Base-by-base conservation (phyloP, 208 protist genomes). In the Trypanosoma melophagium region DNA sequence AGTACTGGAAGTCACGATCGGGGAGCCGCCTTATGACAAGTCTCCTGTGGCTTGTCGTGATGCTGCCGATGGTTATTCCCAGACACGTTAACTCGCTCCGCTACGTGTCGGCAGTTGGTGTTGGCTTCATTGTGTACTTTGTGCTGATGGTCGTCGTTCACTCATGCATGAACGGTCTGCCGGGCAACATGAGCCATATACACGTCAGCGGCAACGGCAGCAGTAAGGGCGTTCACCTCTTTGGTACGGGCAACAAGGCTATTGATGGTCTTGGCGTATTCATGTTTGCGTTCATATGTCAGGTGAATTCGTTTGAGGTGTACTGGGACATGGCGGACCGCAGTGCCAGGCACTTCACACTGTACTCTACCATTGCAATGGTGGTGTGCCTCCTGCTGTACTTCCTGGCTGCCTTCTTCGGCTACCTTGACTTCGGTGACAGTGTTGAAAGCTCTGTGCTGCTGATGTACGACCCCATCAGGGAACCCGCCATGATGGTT, bases 31-130 rank as follows among this genome's bases (percentile, higher is more conserved):
- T 88, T 24, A 61, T 92, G 19, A 80, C 69, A 16, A 63, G 71
- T 16, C 38, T 77, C 44, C 35, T 92, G 1, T 92, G 80, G 83
- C 55, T 86, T 0, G 59, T 83, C 19, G 75, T 69, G 50, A 92
- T 94, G 35, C 68, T 92, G 3, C 89, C 89, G 3, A n/a, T 92
- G 51, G 79, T 74, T 16, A 64, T 92, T 28, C 82, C 74, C 5
- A 78, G 81, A 60, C 44, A 80, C 19, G 84, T 94, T 24, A 76
- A 92, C 71, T 76, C 81, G 0, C 73, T 94, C 16, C 83, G 89
- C 12, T 81, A 87, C 60, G 63, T 68, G 25, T 90, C 84, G 17
- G 57, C 76, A 22, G 10, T 91, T 14, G 83, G 69, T 31, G 77
- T 92, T 22, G 45, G 50, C 9, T 82, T 84, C 49, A 79, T 92